Conservation (phyloP, 2,329 filamentous ascomycete species). For the Arthrinium phaeospermum region DNA sequence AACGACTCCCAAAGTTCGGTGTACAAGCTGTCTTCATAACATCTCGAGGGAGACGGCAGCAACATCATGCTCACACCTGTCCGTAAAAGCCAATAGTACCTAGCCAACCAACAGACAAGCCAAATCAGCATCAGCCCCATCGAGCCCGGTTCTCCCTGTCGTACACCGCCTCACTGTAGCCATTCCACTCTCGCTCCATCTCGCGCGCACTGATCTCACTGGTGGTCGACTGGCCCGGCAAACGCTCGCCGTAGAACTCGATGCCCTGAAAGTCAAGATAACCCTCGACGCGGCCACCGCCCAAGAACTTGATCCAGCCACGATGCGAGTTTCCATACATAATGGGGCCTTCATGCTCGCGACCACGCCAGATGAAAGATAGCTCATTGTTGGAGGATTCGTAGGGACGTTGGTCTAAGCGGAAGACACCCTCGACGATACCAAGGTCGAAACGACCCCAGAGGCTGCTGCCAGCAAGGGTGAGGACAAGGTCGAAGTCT, state of each 20-base stretch:
- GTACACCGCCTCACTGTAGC: conserved; percentile 38
- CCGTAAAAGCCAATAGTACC: not conserved
- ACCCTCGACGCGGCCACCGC: conserved; percentile 43
- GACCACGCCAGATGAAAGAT: conserved; percentile 44
- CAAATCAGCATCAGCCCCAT: conserved; percentile 21
- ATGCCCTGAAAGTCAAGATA: conserved; percentile 35
- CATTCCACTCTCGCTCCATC: conserved; percentile 38
- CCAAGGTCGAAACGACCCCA: conserved; percentile 55
- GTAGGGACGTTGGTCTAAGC: conserved; percentile 43
- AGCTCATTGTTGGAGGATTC: conserved; percentile 36
- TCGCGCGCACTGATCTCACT: conserved; percentile 35
- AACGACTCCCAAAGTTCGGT: not conserved
- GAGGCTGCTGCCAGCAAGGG: conserved; percentile 44
- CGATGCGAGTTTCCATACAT: conserved; percentile 33
- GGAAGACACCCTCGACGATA: conserved; percentile 48
- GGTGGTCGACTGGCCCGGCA: conserved; percentile 35
- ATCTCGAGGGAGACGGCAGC: not conserved
- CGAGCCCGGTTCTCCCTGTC: conserved; percentile 32
- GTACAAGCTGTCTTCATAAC: too few relatives aligned
- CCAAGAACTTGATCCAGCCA: conserved; percentile 45
- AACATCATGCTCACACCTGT: not conserved
- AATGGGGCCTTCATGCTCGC: conserved; percentile 37
- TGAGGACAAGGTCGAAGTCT: conserved; percentile 44
- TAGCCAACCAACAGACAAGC: not conserved
- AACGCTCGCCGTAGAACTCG: conserved; percentile 35